phyloP scores from a whole-genome alignment of 2,329 filamentous ascomycete genomes.

The Fusarium albosuccineum region DNA sequence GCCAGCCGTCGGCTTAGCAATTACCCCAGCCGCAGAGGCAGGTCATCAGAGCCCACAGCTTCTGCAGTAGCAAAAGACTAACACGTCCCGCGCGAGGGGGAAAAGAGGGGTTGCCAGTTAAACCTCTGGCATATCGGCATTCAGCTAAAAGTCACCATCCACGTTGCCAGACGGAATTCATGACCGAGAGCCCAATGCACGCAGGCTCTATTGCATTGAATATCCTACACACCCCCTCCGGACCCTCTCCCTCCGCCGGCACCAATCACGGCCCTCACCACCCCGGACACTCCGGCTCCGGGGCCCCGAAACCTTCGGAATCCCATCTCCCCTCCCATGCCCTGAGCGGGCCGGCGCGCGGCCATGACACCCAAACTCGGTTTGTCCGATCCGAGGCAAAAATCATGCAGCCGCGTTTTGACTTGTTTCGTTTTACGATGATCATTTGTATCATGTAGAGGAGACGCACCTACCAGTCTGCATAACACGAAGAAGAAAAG shows the following conservation, averaged over 20 bases:
- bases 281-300: conserved; percentile 21
- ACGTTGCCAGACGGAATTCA: too few relatives aligned
- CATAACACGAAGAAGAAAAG: background rate
- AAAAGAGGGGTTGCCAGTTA: too few relatives aligned
- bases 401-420: background rate
- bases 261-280: conserved; percentile 3
- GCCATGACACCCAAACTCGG: conserved; percentile 16
- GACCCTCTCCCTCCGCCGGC: background rate
- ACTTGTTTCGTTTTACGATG: conserved; percentile 16
- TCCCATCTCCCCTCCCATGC: background rate
- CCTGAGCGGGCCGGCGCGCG: background rate
- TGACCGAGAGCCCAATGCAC: too few relatives aligned
- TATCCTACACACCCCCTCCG: too few relatives aligned
- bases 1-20: conserved; percentile 43
- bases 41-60: conserved; percentile 9
- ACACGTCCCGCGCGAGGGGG: too few relatives aligned
- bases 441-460: conserved; percentile 15
- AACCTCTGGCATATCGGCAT: too few relatives aligned
- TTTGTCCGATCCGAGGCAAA: conserved; percentile 15
- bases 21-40: conserved; percentile 22
- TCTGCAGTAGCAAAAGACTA: conserved; percentile 5
- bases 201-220: too few relatives aligned
- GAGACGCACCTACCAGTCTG: background rate
- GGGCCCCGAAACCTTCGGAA: conserved; percentile 25
- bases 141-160: too few relatives aligned